Conservation (phyloP, 2,329 filamentous ascomycete species). For the Tolypocladium nubicola region DNA sequence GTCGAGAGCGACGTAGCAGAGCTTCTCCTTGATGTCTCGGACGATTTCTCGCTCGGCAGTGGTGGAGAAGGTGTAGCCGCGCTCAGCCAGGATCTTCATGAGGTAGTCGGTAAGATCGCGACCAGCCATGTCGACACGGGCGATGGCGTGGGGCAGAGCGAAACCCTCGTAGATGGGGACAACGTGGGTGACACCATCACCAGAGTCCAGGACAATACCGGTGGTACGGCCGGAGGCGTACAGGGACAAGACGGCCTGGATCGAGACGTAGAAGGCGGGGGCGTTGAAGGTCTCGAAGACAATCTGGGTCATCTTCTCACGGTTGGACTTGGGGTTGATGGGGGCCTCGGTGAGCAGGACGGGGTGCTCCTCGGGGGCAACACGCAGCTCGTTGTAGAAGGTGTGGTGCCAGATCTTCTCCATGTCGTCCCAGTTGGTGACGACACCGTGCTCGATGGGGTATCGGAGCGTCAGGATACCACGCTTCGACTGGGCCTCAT, state of each 20-base stretch:
- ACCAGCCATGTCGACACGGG: constrained; percentile 99
- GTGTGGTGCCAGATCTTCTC: constrained; percentile 99
- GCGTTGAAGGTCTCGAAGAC: constrained; percentile 99
- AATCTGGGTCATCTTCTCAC: constrained; percentile 99
- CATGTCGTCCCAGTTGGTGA: constrained; percentile 99
- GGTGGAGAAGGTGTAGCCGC: constrained; percentile 99
- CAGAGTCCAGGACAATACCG: constrained; percentile 99
- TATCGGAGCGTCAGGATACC: constrained; percentile 99
- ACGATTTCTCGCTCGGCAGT: constrained; percentile 99
- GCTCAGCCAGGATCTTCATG: constrained; percentile 99
- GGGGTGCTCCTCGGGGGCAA: constrained; percentile 99
- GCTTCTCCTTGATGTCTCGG: constrained; percentile 99
- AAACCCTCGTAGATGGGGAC: constrained; percentile 99
- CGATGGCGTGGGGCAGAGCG: constrained; percentile 98
- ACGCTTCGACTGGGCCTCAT: constrained; percentile 99
- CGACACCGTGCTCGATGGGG: constrained; percentile 99
- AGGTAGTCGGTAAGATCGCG: constrained; percentile 99
- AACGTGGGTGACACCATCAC: constrained; percentile 99
- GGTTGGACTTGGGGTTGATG: constrained; percentile 99
- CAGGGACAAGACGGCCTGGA: constrained; percentile 97
- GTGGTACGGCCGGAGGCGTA: constrained; percentile 99
- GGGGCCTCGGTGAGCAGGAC: constrained; percentile 98
- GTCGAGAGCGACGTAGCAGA: constrained; percentile 99
- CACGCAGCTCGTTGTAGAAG: constrained; percentile 99
- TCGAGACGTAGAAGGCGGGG: constrained; percentile 99